Base-by-base conservation (phyloP, 305 asterid genomes). In the Salvia sclarea region DNA sequence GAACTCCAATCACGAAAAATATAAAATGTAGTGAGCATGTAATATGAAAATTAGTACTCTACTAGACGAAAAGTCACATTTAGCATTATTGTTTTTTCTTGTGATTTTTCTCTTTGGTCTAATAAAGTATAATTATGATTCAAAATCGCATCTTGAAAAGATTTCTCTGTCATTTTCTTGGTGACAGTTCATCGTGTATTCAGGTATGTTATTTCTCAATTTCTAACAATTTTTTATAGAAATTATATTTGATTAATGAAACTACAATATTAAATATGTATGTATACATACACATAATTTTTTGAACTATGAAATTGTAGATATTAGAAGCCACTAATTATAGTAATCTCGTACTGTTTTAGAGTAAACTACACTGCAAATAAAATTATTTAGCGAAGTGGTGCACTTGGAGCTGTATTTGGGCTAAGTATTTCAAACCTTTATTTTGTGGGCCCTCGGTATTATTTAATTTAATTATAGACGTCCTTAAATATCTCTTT, bases 401-500 rank as follows among this genome's bases (percentile, higher is more conserved):
- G 24, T 10, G 12, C 38, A 17, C 12, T 18, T 12, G 17, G 0
- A 60, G 6, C 7, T 61, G 11, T 31, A 33, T 28, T 30, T 38
- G 16, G 25, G 25, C 4, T 9, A 49, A 18, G 56, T 45, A 56
- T 47, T 56, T 56, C 25, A 16, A 48, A 48, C 11, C 50, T 61
- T 74, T 57, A 8, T 53, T 33, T 43, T 40, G n/a, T 63, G 57
- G 55, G 43, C 73, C 61, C 66, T 21, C 17, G 3, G 7, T 31
- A 54, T 31, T 38, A 17, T 54, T 69, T 14, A 66, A 55, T 54
- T 77, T 48, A 68, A 61, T 72, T 62, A 40, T 40, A 64, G 55
- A 38, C 48, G 56, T 41, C 72, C 58, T 72, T 31, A 35, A 53
- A 55, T 77, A 56, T 61, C 65, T 56, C 57, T 55, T 53, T 62